Evolutionary conservation across 345 rosid genomes (phyloP).

Genomic region (Eucalyptus lansdowneana): DNA sequence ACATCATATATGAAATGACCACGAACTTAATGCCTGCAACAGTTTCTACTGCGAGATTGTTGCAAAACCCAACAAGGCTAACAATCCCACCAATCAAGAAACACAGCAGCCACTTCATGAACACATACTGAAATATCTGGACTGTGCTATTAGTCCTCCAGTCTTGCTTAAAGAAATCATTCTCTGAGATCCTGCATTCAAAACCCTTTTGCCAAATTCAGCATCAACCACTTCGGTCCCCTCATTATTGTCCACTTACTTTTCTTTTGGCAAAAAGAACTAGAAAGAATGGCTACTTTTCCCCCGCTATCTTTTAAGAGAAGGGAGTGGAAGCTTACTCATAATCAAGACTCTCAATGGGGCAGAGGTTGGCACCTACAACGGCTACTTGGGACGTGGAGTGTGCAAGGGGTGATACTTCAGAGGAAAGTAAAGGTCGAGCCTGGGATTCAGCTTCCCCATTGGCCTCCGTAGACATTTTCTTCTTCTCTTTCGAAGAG

Average conservation of each 20-base stretch:
- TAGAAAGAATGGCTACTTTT: not conserved
- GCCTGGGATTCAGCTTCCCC: slow-evolving; percentile 22
- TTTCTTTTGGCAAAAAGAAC: not conserved
- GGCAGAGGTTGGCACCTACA: slow-evolving; percentile 68
- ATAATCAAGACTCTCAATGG: slow-evolving; percentile 89
- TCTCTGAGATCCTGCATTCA: slow-evolving; percentile 43
- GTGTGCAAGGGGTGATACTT: slow-evolving; percentile 19
- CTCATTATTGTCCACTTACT: not conserved
- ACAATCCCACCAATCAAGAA: slow-evolving; percentile 54
- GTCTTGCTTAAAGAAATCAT: slow-evolving; percentile 82
- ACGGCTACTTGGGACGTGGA: slow-evolving; percentile 88
- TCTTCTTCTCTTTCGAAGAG: not conserved
- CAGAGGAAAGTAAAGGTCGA: slow-evolving; percentile 30
- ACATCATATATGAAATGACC: slow-evolving; percentile 82
- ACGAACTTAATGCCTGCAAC: slow-evolving; percentile 75
- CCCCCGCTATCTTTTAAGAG: not conserved
- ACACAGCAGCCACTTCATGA: slow-evolving; percentile 78
- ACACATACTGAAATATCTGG: slow-evolving; percentile 57
- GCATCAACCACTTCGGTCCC: not conserved
- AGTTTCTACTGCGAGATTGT: slow-evolving; percentile 85
- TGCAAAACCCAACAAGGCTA: slow-evolving; percentile 66
- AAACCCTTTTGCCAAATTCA: not conserved
- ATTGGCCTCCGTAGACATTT: not conserved
- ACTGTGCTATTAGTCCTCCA: slow-evolving; percentile 59
- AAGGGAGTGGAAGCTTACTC: slow-evolving; percentile 29